Percentiles rank a stretch among this genome's conserved stretches.
Conservation (phyloP, 371 early-diverging fungal species). For the Rhizopus sp. region DNA sequence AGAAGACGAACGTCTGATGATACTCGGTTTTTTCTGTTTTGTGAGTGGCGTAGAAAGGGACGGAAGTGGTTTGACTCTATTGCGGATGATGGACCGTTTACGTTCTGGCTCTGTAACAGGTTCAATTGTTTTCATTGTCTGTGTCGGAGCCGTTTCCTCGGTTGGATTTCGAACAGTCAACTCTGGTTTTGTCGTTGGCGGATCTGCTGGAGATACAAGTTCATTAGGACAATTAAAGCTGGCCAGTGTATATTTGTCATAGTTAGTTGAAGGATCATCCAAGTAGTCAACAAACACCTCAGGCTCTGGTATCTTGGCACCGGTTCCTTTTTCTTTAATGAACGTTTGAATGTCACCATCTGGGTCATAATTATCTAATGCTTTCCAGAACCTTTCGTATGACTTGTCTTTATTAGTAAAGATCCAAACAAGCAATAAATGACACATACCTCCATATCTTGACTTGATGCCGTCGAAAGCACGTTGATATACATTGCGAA, state of each 20-base stretch:
- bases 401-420: constrained; percentile 44
- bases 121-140: background rate
- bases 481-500: constrained; percentile 89
- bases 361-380: constrained; percentile 72
- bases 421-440: background rate
- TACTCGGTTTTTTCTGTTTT: background rate
- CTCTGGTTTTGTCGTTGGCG: constrained; percentile 10
- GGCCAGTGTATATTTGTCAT: constrained; percentile 39
- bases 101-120: constrained; percentile 6
- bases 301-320: constrained; percentile 58
- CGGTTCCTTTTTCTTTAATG: constrained; percentile 74
- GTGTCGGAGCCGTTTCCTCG: constrained; percentile 1
- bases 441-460: constrained; percentile 80
- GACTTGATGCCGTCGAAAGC: constrained; percentile 76
- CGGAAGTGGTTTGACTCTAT: constrained; percentile 19
- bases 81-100: constrained; percentile 15
- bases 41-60: constrained; percentile 13
- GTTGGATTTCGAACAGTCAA: constrained; percentile 21
- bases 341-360: constrained; percentile 72
- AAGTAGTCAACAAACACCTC: constrained; percentile 45
- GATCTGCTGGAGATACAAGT: constrained; percentile 11
- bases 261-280: constrained; percentile 46
- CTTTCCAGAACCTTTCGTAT: constrained; percentile 72
- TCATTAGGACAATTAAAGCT: constrained; percentile 25
- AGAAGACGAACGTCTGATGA: background rate